Evolutionary conservation across 495 filamentous ascomycete genomes (phyloP).

Genomic region (Penicillium flavigenum): DNA sequence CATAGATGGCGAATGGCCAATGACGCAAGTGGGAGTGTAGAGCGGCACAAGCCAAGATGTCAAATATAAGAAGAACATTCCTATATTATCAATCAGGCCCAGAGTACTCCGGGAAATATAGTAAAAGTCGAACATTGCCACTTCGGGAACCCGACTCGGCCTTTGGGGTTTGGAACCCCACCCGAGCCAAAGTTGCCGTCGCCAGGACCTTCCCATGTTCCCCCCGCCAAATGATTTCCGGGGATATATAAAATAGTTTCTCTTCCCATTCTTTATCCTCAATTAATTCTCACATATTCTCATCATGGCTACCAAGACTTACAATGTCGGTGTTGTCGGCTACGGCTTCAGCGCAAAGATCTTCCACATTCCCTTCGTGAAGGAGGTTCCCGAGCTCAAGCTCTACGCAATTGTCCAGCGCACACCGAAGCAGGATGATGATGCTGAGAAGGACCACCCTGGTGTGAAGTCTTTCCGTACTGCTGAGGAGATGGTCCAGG

Average conservation of each 20-base stretch:
- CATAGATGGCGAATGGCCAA: neutral
- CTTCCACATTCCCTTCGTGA: slow-evolving; percentile 89
- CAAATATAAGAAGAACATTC: neutral
- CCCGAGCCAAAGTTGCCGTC: slow-evolving; percentile 33
- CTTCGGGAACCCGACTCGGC: slow-evolving; percentile 4
- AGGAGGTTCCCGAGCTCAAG: slow-evolving; percentile 59
- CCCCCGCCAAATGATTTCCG: slow-evolving; percentile 27
- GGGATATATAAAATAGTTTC: slow-evolving; percentile 20
- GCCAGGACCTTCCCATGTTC: slow-evolving; percentile 43
- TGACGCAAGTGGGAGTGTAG: neutral
- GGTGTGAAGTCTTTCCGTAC: slow-evolving; percentile 61
- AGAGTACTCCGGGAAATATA: neutral
- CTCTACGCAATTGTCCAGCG: slow-evolving; percentile 82
- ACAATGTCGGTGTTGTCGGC: slow-evolving; percentile 61
- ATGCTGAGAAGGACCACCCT: slow-evolving; percentile 67
- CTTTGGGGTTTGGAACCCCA: slow-evolving; percentile 16
- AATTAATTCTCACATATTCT: neutral
- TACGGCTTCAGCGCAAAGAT: slow-evolving; percentile 81
- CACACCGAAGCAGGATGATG: slow-evolving; percentile 60
- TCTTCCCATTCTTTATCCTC: neutral
- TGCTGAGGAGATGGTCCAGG: slow-evolving; percentile 61
- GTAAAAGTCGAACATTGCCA: slow-evolving; percentile 1
- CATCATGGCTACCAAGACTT: slow-evolving; percentile 49
- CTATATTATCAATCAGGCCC: neutral
- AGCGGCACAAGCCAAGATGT: neutral